Evolutionary conservation across 768 basidiomycete species (phyloP), one percentile per base, ranked within the genome.

Genomic region (Lyophyllum shimeji): DNA sequence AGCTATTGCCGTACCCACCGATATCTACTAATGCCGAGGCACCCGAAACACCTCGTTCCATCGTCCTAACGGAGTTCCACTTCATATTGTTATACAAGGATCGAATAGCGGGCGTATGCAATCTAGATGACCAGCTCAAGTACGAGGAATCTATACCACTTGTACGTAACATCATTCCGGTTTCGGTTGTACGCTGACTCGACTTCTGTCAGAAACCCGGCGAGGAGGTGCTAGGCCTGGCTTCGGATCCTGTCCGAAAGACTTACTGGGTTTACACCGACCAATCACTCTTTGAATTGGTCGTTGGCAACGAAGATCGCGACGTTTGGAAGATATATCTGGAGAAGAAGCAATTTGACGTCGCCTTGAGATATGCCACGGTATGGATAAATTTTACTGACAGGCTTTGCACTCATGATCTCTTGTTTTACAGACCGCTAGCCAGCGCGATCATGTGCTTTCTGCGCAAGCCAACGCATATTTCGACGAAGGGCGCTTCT

Each of bases 231-330:
- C 76, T 83, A 25, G 92, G 89, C 0, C 73, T 98, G 29, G 83
- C 88, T 5, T 82, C 89, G 8, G 97, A 99, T 71, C 90, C 89
- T 17, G 85, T 92, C 3, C 84, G 89, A 8, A 87, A 84, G 70
- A 98, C 96, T 13, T 95, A 89, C 63, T 99, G 97, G 97, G 82
- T 95, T 1, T 95, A 88, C 67, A 95, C 95, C 0, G 87, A 92
- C 60, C 84, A 86, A 58, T 89, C 92, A 0, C 79, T 99, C 18
- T 95, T 91, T 63, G 97, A 99, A 65, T 73, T 99, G 23, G 83
- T 88, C 6, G 80, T 92, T 11, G 79, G 79, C 7, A 93, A 95
- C 63, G 97, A 99, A 74, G 90, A 91, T 65, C 83, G 95, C 11
- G 92, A 98, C 67, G 87, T 99, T 7, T 99, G 97, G 97, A 85